Conservation (phyloP, 2,329 filamentous ascomycete genomes). For the Lachnellula suecica region DNA sequence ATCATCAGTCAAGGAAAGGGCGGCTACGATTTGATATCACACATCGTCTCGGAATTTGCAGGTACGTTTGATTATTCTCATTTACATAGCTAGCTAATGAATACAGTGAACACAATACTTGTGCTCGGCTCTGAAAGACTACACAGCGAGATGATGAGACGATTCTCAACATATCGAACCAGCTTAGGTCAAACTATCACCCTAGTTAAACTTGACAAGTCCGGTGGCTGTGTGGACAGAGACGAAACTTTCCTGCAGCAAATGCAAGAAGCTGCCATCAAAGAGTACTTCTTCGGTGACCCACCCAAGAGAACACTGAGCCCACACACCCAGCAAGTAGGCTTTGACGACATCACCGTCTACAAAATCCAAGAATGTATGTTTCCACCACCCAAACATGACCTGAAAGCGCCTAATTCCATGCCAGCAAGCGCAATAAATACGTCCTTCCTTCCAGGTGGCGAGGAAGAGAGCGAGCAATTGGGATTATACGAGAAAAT, state of each 20-base stretch:
- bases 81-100: conserved; percentile 5
- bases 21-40: conserved; percentile 74
- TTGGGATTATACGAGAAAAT: conserved; percentile 58
- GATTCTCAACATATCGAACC: conserved; percentile 59
- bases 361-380: conserved; percentile 67
- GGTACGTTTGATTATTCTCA: conserved; percentile 42
- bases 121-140: conserved; percentile 78
- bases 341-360: conserved; percentile 72
- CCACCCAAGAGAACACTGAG: conserved; percentile 73
- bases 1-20: conserved; percentile 64
- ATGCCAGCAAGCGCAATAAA: conserved; percentile 26
- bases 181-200: conserved; percentile 66
- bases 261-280: conserved; percentile 72
- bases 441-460: conserved; percentile 34
- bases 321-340: conserved; percentile 82
- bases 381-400: conserved; percentile 18
- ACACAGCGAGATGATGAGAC: conserved; percentile 70
- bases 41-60: conserved; percentile 71
- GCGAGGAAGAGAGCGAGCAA: conserved; percentile 26
- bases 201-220: conserved; percentile 79
- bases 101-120: conserved; percentile 71
- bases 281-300: conserved; percentile 93
- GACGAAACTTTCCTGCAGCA: conserved; percentile 73
- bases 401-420: conserved; percentile 9
- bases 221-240: conserved; percentile 78